Base-by-base conservation (phyloP, 352 stramenopile genomes). In the Thalassiosira exigua region DNA sequence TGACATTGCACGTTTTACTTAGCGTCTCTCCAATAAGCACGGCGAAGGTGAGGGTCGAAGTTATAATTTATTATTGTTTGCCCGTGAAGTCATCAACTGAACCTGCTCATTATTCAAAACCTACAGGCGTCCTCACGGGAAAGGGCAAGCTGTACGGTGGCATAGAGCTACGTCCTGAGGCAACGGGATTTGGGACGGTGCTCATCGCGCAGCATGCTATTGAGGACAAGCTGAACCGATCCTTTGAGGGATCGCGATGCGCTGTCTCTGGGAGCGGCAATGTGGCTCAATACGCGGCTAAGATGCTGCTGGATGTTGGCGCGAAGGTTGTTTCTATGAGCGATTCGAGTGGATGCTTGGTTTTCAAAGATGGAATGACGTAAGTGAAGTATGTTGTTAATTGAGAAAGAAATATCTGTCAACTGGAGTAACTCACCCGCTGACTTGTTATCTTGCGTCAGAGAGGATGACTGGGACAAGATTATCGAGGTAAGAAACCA, bases 301-400 rank as follows among this genome's bases (percentile, higher is more conserved):
- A 97, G 54, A 98, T 98, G 86, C 84, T 98, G 58, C 70, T 98
- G 29, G 92, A 97, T 36, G 65, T 97, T 9, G 95, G 95, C 26
- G 95, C 95, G 4, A 96, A 97, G 42, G 93, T 96, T 1, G 94
- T 98, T n/a, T 95, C 95, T 33, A 79, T 98, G 24, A 98, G 95
- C 83, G 95, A 98, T 81, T 96, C 93, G 69, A 96, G 94, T 75
- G 95, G 85, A 59, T 64, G 75, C 11, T 22, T 90, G 1, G 39
- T 81, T 7, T 90, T 91, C 73, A 67, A 86, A 42, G 33, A 85
- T 67, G 82, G 85, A 4, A 91, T 91, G 85, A 84, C 79, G 14
- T 22, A 46, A 39, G 73, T 79, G 12, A 69, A 86, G 29, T 71
- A 61, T 30, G 36, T 76, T 29, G 42, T 27, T 14, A 59, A 81